Conservation (phyloP, 2,329 filamentous ascomycete species). For the Monilinia aucupariae region DNA sequence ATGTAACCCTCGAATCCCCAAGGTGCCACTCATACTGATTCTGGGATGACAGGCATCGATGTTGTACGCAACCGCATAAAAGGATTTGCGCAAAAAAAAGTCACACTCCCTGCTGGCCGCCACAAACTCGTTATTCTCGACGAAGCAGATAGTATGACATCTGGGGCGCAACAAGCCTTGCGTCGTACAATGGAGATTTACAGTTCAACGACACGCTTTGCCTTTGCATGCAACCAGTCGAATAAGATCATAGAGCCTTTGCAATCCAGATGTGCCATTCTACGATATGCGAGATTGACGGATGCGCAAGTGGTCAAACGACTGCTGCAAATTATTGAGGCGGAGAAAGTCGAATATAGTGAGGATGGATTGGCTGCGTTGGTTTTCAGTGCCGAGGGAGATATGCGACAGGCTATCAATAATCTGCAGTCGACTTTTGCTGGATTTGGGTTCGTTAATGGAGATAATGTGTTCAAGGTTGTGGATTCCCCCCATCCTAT, state of each 20-base stretch:
- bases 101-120: conserved; percentile 81
- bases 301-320: conserved; percentile 90
- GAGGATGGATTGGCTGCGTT: conserved; percentile 94
- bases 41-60: conserved; percentile 64
- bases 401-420: conserved; percentile 99
- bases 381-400: conserved; percentile 93
- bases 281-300: conserved; percentile 87
- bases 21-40: conserved; percentile 1
- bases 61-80: conserved; percentile 97
- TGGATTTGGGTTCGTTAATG: conserved; percentile 94
- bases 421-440: conserved; percentile 91
- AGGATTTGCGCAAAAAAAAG: conserved; percentile 97
- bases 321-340: conserved; percentile 85
- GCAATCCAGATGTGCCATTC: conserved; percentile 91
- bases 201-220: conserved; percentile 90
- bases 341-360: conserved; percentile 82
- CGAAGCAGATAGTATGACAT: conserved; percentile 97
- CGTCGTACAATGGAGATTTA: conserved; percentile 98
- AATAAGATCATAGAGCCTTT: conserved; percentile 99
- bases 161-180: conserved; percentile 90
- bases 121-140: conserved; percentile 98
- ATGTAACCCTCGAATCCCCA: conserved; percentile 5
- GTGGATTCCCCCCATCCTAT: conserved; percentile 96
- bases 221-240: conserved; percentile 96
- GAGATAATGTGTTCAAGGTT: conserved; percentile 96